phyloP scores from a whole-genome alignment of 805 yeast genomes.

The Wickerhamiella hasegawae region DNA sequence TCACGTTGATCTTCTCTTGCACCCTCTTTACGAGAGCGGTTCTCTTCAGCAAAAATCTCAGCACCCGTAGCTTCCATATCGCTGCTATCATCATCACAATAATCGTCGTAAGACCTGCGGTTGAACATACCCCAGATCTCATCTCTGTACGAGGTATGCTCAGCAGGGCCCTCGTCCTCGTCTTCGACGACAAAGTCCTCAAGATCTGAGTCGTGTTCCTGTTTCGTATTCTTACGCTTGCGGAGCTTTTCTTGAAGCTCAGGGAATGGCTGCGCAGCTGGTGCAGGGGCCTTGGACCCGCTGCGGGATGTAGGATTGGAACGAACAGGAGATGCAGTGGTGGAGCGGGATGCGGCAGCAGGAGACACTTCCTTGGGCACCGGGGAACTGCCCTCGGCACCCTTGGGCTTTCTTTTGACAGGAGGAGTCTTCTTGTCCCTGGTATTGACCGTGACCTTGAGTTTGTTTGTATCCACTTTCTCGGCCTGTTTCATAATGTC shows the following conservation, averaged over 20 bases:
- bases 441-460: conserved; percentile 27
- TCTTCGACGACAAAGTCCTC: conserved; percentile 48
- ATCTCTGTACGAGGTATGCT: conserved; percentile 53
- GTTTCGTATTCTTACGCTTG: conserved; percentile 3
- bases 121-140: conserved; percentile 83
- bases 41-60: conserved; percentile 76
- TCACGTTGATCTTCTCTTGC: conserved; percentile 63
- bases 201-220: conserved; percentile 33
- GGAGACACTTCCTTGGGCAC: too few relatives aligned
- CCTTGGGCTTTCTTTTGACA: too few relatives aligned
- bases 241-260: conserved; percentile 8
- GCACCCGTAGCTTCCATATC: conserved; percentile 95
- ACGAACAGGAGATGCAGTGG: too few relatives aligned
- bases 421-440: too few relatives aligned
- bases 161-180: conserved; percentile 26
- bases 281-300: conserved; percentile 10
- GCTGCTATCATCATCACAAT: conserved; percentile 34
- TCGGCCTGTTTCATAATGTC: conserved; percentile 59
- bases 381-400: too few relatives aligned
- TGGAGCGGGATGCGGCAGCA: too few relatives aligned
- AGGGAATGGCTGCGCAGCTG: conserved; percentile 14
- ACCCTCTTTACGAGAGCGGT: conserved; percentile 48
- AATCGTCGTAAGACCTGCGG: conserved; percentile 27
- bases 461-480: conserved; percentile 34
- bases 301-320: too few relatives aligned